phyloP scores from a whole-genome alignment of 2,329 filamentous ascomycete species.

The Aspergillus sp. region DNA sequence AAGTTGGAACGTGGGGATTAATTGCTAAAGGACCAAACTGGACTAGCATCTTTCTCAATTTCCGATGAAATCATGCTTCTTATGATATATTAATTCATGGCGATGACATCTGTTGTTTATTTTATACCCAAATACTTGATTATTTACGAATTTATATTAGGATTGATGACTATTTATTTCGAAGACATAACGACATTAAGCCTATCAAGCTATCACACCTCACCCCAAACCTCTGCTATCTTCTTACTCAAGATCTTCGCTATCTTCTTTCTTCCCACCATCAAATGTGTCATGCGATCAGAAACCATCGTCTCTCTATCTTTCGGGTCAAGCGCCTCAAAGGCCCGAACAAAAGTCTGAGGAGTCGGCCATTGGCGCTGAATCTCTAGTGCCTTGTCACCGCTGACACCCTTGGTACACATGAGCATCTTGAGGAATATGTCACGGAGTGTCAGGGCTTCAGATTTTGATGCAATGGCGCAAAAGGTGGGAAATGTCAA shows the following conservation, averaged over 20 bases:
- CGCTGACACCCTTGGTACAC: slow-evolving; percentile 72
- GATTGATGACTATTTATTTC: no score
- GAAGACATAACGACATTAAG: no score
- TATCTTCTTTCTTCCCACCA: slow-evolving; percentile 69
- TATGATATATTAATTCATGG: not conserved
- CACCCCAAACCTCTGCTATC: slow-evolving; percentile 71
- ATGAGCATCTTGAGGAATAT: slow-evolving; percentile 83
- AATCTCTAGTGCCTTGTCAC: slow-evolving; percentile 76
- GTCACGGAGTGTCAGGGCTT: slow-evolving; percentile 70
- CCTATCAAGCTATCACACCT: slow-evolving; percentile 15
- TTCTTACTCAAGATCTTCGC: slow-evolving; percentile 64
- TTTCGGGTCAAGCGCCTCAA: slow-evolving; percentile 54
- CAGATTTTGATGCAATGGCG: slow-evolving; percentile 71
- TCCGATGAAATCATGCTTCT: not conserved
- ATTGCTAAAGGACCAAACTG: not conserved
- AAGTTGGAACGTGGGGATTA: not conserved
- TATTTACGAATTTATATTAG: not conserved
- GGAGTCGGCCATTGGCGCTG: slow-evolving; percentile 78
- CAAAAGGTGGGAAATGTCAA: slow-evolving; percentile 72
- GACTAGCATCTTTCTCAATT: not conserved
- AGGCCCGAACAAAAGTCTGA: slow-evolving; percentile 68
- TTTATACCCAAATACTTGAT: not conserved
- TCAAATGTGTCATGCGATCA: slow-evolving; percentile 49
- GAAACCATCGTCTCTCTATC: slow-evolving; percentile 62
- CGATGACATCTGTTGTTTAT: not conserved